Evolutionary conservation across 768 basidiomycete species (phyloP), one percentile per base, ranked within the genome.

Genomic region (Collybia sordida): DNA sequence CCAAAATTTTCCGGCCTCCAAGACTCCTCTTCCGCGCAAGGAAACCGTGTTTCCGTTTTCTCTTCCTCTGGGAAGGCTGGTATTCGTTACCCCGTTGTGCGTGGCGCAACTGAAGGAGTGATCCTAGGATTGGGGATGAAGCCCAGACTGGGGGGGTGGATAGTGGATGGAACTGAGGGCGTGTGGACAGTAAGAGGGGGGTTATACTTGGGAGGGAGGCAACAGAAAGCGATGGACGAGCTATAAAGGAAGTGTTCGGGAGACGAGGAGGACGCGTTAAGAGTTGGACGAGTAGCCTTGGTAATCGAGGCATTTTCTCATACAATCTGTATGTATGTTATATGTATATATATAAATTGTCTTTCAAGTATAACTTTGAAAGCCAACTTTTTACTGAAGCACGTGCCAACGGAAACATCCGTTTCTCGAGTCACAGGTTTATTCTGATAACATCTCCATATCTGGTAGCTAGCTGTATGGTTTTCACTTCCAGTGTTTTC

Each of bases 41-140:
- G 68, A 96, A 98, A 5, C 95, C 95, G 63, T 92, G 90, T 64
- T 88, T 93, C 59, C 93, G 79, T 75, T 98, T 98, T 57, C 95
- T 74, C 62, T 90, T 90, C 36, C 94, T 80, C 67, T 96, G 93
- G 0, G 90, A 93, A n/a, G 95, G 95, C 65, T 98, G 95, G 60
- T 98, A 98, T 69, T 95, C 92, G n/a, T 83, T 80, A 38, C 95
- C 95, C 38, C 83, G 81, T 23, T 86, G 78, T 24, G 74, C 74
- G 63, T 78, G 84, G 6, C 93, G 85, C 35, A 79, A 69, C 57
- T 86, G 82, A 25, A 75, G 67, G 6, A 79, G 62, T 2, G 74
- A 67, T 35, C 69, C 62, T 52, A 74, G 65, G 40, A 74, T 57
- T 19, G 74, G 66, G 2, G 75, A 72, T 7, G 60, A 51, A 9